Percentiles rank a stretch among this genome's conserved stretches.
These are phyloP conservation scores for Mercurialis annua DNA, from an alignment of 345 rosid species.

Conservation along the genomic window DNA sequence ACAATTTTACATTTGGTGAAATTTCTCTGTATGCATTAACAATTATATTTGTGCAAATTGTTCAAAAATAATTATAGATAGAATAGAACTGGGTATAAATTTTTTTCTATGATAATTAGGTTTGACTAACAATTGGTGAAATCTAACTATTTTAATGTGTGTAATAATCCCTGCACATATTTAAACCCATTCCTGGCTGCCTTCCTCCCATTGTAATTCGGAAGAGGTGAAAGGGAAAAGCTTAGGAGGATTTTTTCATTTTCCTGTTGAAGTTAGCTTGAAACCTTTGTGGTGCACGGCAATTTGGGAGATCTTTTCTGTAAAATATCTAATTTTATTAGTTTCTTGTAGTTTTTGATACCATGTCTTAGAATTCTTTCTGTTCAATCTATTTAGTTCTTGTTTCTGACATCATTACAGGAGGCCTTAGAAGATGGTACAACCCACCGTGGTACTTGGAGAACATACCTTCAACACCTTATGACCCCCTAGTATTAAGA, in stretches of 20 bases:
- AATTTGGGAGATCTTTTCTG: not conserved
- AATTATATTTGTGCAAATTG: not conserved
- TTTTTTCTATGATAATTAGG: not conserved
- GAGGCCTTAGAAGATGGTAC: conserved; percentile 74
- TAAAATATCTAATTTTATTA: not conserved
- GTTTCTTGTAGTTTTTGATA: not conserved
- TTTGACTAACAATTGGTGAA: not conserved
- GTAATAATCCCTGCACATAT: conserved; percentile 2
- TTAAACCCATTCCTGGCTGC: not conserved
- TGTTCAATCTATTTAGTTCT: not conserved
- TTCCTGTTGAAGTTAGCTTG: not conserved
- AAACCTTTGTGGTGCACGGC: not conserved
- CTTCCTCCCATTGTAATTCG: not conserved
- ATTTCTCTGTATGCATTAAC: not conserved
- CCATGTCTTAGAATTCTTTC: not conserved
- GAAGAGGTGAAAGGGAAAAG: not conserved
- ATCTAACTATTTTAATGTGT: not conserved
- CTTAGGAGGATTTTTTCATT: not conserved
- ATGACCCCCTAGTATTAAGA: conserved; percentile 52
- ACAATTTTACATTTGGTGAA: not conserved
- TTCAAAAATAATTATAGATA: not conserved
- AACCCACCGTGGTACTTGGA: conserved; percentile 71
- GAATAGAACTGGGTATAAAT: not conserved
- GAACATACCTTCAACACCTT: conserved; percentile 63
- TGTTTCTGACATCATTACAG: conserved; percentile 34